phyloP scores from a whole-genome alignment of 257 asterid species.

The Solanum piurae region DNA sequence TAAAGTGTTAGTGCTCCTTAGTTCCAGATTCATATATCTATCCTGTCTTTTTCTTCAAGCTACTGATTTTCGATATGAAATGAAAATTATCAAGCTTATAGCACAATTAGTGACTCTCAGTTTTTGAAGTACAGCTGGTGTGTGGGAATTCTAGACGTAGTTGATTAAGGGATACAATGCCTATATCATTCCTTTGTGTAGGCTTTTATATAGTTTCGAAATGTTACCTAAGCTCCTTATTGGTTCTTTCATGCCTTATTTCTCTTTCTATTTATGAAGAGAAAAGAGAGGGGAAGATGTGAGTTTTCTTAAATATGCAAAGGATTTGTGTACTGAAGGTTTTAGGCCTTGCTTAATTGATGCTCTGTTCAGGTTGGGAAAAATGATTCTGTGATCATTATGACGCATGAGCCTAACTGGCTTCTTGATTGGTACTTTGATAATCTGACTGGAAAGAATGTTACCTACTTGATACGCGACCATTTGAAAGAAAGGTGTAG shows the following conservation, averaged over 20 bases:
- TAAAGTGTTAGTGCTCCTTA: not conserved
- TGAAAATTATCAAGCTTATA: not conserved
- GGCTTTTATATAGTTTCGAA: not conserved
- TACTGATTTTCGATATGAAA: not conserved
- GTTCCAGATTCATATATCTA: not conserved
- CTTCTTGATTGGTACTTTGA: constrained; percentile 93
- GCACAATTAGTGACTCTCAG: not conserved
- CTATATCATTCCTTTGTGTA: not conserved
- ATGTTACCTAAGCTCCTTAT: not conserved
- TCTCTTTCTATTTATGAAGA: not conserved
- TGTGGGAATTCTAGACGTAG: not conserved
- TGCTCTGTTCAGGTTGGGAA: constrained; percentile 55
- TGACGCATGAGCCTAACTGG: constrained; percentile 99
- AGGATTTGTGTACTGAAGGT: not conserved
- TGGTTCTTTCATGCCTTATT: not conserved
- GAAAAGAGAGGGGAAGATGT: not conserved
- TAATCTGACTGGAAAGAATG: constrained; percentile 67
- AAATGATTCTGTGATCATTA: constrained; percentile 76
- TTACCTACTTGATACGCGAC: constrained; percentile 69
- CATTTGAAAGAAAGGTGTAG: constrained; percentile 80
- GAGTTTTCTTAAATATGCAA: not conserved
- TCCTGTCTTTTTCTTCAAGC: not conserved
- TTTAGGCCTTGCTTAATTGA: not conserved
- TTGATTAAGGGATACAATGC: not conserved
- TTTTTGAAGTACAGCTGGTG: not conserved